These are phyloP conservation scores for Hypomyces rosellus DNA, from an alignment of 2,329 filamentous ascomycete species.

Conservation along the genomic window DNA sequence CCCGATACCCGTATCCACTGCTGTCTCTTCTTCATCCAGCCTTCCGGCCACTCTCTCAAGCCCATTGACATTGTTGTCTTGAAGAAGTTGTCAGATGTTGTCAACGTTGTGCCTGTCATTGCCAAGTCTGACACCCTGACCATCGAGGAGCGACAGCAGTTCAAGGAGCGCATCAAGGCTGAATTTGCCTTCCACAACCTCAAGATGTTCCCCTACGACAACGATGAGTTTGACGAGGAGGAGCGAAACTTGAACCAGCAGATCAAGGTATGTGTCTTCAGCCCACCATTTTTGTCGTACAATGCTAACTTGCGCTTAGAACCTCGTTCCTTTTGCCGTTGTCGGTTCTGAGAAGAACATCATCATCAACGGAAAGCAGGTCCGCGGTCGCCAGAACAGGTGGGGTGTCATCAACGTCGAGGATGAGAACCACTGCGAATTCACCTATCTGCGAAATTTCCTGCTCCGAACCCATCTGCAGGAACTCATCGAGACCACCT, in stretches of 20 bases:
- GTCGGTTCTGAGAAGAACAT: conserved; percentile 98
- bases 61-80: conserved; percentile 98
- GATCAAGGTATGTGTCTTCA: conserved; percentile 69
- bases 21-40: conserved; percentile 99
- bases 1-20: conserved; percentile 99
- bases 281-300: background rate
- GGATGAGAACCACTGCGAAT: conserved; percentile 99
- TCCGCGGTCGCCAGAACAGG: conserved; percentile 95
- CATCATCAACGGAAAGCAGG: conserved; percentile 94
- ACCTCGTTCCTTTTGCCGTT: conserved; percentile 93
- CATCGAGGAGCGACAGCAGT: conserved; percentile 86
- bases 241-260: conserved; percentile 88
- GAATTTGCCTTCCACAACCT: conserved; percentile 99
- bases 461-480: conserved; percentile 96
- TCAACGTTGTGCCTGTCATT: conserved; percentile 98
- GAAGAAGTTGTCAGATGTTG: conserved; percentile 98
- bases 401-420: conserved; percentile 99
- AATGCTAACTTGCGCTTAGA: conserved; percentile 41
- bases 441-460: conserved; percentile 97
- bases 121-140: conserved; percentile 97
- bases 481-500: conserved; percentile 98
- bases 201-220: conserved; percentile 99
- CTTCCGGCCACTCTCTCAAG: conserved; percentile 95
- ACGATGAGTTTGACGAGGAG: conserved; percentile 96
- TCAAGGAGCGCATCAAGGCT: conserved; percentile 99